phyloP scores from a whole-genome alignment of 2,329 filamentous ascomycete genomes.

The Alternaria viburni region DNA sequence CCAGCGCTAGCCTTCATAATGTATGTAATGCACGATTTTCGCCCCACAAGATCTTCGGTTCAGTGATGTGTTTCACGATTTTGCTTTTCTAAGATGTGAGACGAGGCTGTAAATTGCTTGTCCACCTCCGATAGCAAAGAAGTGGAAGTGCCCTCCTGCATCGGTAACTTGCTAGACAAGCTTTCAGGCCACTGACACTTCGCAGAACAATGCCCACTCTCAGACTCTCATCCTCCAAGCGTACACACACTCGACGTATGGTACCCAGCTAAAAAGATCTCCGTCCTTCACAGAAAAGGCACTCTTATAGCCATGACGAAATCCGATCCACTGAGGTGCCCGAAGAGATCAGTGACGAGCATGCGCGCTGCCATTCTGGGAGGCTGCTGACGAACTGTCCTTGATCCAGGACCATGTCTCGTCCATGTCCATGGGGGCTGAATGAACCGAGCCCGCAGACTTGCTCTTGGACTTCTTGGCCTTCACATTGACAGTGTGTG shows the following conservation, averaged over 20 bases:
- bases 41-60: neutral
- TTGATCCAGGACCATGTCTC: neutral
- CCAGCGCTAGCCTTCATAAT: neutral
- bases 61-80: neutral
- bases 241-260: neutral
- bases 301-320: neutral
- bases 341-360: neutral
- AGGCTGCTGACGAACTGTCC: neutral
- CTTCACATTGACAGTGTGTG: neutral
- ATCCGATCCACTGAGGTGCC: neutral
- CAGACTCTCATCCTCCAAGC: no score
- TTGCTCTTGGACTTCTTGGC: neutral
- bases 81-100: neutral
- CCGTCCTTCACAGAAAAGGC: neutral
- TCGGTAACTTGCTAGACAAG: neutral
- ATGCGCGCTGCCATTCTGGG: neutral
- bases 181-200: neutral
- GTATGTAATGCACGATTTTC: neutral
- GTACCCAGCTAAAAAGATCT: no score
- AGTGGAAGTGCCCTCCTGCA: neutral
- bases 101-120: neutral
- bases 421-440: neutral
- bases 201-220: neutral
- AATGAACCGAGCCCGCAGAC: neutral
- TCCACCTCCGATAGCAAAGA: neutral